Conservation (phyloP, 164 flowering plant genomes). For the Vitis rupestris region DNA sequence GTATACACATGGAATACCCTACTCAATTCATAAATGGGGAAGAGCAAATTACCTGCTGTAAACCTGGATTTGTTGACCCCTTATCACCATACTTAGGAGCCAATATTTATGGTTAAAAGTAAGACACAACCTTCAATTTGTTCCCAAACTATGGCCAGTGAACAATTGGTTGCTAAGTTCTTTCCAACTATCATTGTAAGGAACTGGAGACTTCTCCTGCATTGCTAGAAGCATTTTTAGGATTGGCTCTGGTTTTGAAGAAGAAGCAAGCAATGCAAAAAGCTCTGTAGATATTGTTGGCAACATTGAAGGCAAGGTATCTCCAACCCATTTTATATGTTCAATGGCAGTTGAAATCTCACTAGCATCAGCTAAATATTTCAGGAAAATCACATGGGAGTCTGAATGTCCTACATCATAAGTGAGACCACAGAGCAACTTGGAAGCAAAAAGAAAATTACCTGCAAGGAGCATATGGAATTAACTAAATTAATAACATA, state of each 20-base stretch:
- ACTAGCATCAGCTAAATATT: conserved; percentile 55
- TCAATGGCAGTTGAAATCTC: conserved; percentile 51
- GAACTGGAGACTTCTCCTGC: conserved; percentile 20
- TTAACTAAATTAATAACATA: neutral
- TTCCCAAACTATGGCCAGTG: too few species aligned
- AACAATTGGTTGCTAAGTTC: too few species aligned
- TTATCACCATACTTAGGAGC: too few species aligned
- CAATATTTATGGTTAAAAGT: too few species aligned
- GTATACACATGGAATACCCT: too few species aligned
- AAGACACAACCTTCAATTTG: too few species aligned
- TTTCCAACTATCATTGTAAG: conserved; percentile 13
- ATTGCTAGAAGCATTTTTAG: conserved; percentile 37
- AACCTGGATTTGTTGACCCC: too few species aligned
- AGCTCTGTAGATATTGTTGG: conserved; percentile 48
- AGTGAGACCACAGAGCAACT: conserved; percentile 38
- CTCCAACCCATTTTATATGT: conserved; percentile 49
- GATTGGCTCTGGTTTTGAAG: conserved; percentile 44
- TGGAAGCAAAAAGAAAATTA: conserved; percentile 43
- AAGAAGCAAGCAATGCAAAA: conserved; percentile 49
- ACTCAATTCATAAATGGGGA: too few species aligned
- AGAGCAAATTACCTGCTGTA: too few species aligned
- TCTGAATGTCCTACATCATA: conserved; percentile 25
- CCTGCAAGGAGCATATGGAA: conserved; percentile 40
- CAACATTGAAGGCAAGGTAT: conserved; percentile 39
- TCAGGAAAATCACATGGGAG: conserved; percentile 57